These are phyloP conservation scores for Aspergillus intermedius DNA, from an alignment of 2,329 filamentous ascomycete species.

Conservation along the genomic window DNA sequence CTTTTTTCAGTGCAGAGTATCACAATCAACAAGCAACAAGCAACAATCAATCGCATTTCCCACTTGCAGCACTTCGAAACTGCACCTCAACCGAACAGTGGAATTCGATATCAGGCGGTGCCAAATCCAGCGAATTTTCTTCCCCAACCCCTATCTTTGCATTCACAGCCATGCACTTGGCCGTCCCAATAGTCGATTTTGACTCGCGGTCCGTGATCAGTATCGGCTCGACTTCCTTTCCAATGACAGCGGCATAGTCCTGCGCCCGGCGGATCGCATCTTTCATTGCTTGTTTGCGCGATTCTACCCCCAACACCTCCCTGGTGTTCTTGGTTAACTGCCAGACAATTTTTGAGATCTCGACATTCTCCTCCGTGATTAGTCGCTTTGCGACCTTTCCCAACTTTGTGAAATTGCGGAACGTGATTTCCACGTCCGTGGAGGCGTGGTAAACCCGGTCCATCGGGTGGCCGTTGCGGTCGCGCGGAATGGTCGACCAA, in stretches of 20 bases:
- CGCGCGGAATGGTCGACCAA: constrained; percentile 3
- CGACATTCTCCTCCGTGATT: constrained; percentile 13
- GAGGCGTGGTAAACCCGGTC: constrained; percentile 13
- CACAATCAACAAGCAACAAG: no score
- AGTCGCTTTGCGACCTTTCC: constrained; percentile 13
- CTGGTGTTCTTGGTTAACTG: constrained; percentile 17
- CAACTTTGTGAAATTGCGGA: constrained; percentile 18
- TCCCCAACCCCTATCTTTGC: not conserved
- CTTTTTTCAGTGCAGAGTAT: not conserved
- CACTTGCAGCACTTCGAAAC: constrained; percentile 4
- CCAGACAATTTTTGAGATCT: constrained; percentile 19
- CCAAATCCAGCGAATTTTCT: constrained; percentile 8
- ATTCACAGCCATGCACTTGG: constrained; percentile 3
- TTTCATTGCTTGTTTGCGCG: constrained; percentile 15
- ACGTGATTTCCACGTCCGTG: constrained; percentile 14
- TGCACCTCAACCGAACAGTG: constrained; percentile 6
- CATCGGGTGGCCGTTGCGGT: constrained; percentile 5
- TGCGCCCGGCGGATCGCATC: constrained; percentile 21
- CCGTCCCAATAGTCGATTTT: not conserved
- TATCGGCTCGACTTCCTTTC: constrained; percentile 10
- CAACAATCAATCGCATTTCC: no score
- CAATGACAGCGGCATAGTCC: constrained; percentile 16
- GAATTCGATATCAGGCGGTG: constrained; percentile 6
- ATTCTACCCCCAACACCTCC: constrained; percentile 12
- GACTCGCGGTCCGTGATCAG: constrained; percentile 6